Base-by-base conservation (phyloP, 331 rosid species). In the Malus hybrid region DNA sequence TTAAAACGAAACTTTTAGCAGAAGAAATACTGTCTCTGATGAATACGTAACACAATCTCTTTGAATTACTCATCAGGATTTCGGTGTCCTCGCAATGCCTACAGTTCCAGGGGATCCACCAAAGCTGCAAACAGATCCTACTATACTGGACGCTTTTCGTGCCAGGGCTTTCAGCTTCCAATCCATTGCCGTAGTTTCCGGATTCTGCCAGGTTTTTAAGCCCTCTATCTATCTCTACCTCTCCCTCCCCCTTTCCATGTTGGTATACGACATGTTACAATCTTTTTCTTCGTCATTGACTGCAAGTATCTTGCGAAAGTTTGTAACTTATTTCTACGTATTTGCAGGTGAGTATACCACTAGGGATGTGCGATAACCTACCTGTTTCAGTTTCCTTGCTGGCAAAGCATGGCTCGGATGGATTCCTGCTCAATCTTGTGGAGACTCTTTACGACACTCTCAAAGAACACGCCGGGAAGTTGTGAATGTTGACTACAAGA, bases 41-140 rank as follows among this genome's bases (percentile, higher is more conserved):
- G 67, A 62, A 62, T 62, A 28, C 29, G 9, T 31, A 31, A 64
- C 29, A 33, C 14, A 22, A 52, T 50, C 29, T 39, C 71, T 76
- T 76, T 59, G 59, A 20, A 20, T 67, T 48, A 59, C 46, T 57
- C 33, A 73, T 88, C 57, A 94, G 97, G 97, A 92, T 74, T 78
- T 59, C n/a, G 97, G 97, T 55, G 88, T 91, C 80, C 95, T 94
- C 29, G 83, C 85, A 64, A 84, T 94, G 73, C 97, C 99, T 33
- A 92, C 97, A 3, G 91, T 92, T 75, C 93, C 96, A 44, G 97
- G 92, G 13, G 85, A 88, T 61, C 97, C 99, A 33, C 99, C 97
- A 60, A 90, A 90, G 80, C 82, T 85, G 46, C 85, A 71, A 74
- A 85, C 86, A 64, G 80, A 81, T 64, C 7, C 89, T 80, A 70